These are phyloP conservation scores for Chaetomidium leptoderma DNA, from an alignment of 495 filamentous ascomycete species.

Conservation along the genomic window DNA sequence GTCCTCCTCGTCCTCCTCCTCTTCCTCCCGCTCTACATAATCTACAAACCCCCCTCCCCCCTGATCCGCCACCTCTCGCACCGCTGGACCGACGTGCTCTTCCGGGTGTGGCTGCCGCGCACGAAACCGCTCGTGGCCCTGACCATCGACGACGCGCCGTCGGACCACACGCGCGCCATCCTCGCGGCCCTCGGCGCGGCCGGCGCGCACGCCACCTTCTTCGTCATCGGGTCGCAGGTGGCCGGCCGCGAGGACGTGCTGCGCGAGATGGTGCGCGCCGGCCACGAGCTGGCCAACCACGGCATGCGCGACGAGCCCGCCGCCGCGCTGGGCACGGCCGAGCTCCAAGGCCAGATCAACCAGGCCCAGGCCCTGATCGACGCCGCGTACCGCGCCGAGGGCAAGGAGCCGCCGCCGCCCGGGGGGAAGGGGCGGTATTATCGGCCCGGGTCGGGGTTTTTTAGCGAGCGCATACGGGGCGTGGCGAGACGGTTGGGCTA, in stretches of 20 bases:
- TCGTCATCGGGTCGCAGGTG: conserved; percentile 74
- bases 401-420: conserved; percentile 20
- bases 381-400: conserved; percentile 49
- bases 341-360: conserved; percentile 42
- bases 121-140: conserved; percentile 63
- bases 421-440: conserved; percentile 52
- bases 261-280: conserved; percentile 54
- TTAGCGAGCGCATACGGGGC: conserved; percentile 60
- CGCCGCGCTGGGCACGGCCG: conserved; percentile 40
- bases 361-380: conserved; percentile 48
- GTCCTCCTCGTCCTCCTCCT: conserved; percentile 47
- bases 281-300: conserved; percentile 77
- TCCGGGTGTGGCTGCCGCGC: conserved; percentile 53
- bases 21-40: conserved; percentile 53
- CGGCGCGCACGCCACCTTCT: conserved; percentile 67
- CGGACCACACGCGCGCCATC: conserved; percentile 66
- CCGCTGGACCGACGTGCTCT: conserved; percentile 73
- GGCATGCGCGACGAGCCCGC: conserved; percentile 79
- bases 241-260: conserved; percentile 55
- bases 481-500: conserved; percentile 56
- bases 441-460: conserved; percentile 77
- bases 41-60: conserved; percentile 68
- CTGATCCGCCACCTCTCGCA: conserved; percentile 64
- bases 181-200: conserved; percentile 55
- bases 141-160: conserved; percentile 81